Conservation (phyloP, 371 early-diverging fungal species). For the Lichtheimia ramosa region DNA sequence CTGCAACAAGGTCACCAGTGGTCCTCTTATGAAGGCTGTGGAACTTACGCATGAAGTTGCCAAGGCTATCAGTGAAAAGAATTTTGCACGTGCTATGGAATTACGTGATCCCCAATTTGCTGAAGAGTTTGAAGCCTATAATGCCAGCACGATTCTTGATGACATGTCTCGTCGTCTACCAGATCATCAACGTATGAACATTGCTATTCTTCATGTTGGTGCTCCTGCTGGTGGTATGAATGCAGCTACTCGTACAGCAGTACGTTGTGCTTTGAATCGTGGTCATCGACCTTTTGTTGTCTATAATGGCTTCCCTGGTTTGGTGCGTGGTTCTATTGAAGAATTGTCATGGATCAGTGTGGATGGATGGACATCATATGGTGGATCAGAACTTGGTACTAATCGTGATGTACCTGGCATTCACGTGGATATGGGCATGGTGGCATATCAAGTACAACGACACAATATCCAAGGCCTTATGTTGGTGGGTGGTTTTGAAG, state of each 20-base stretch:
- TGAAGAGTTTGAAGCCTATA: conserved; percentile 67
- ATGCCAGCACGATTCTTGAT: conserved; percentile 48
- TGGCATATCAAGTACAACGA: conserved; percentile 93
- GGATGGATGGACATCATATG: conserved; percentile 87
- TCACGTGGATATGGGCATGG: conserved; percentile 73
- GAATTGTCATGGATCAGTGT: conserved; percentile 86
- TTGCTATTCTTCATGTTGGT: conserved; percentile 94
- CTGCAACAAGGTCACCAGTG: conserved; percentile 83
- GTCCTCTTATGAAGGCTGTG: conserved; percentile 92
- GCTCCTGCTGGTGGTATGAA: conserved; percentile 99
- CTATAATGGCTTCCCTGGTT: conserved; percentile 94
- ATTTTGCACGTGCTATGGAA: conserved; percentile 90
- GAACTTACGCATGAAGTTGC: conserved; percentile 88
- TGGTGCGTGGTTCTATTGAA: conserved; percentile 76
- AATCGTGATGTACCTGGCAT: conserved; percentile 86
- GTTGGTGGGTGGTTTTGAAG: conserved; percentile 97
- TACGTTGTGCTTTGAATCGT: conserved; percentile 83
- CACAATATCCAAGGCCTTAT: conserved; percentile 86
- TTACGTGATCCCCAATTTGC: conserved; percentile 90
- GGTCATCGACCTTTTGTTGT: conserved; percentile 87
- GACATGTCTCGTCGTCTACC: conserved; percentile 32
- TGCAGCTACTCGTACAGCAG: conserved; percentile 90
- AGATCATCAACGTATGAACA: conserved; percentile 62
- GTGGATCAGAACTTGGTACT: conserved; percentile 96
- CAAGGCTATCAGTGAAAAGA: conserved; percentile 76